Base-by-base conservation (phyloP, 331 rosid species). In the Pyrus hybrid region DNA sequence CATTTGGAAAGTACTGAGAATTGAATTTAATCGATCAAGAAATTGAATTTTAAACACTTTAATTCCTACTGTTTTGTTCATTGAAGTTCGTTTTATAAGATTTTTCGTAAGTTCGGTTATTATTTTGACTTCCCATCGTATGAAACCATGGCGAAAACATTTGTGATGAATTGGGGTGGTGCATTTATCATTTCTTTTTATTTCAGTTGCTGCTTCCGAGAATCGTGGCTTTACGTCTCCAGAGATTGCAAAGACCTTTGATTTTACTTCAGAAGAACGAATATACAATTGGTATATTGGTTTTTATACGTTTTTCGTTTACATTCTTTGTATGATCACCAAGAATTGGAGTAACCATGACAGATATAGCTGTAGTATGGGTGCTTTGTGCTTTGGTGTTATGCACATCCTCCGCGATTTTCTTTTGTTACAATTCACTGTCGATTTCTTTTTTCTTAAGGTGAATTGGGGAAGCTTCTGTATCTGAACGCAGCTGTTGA, bases 171-270 rank as follows among this genome's bases (percentile, higher is more conserved):
- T 37, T 37, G 45, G 30, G 69, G 32, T 18, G 21, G 68, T 76
- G 37, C 8, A 33, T 41, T 65, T 32, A 45, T n/a, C 16, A 70
- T 63, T 61, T 35, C 49, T 77, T 70, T 68, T 14, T 57, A 17
- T 82, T 84, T 82, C 96, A 93, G 98, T 82, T 74, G 87, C 90
- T 25, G 89, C 96, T 3, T 82, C 97, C 41, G 88, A 85, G 63
- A 90, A 88, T 86, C 90, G 91, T 13, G 86, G 80, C 37, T 91
- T 87, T 68, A 87, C 87, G 33, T 93, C 98, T 78, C 94, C 94
- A 6, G 93, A 91, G 85, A 69, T 80, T 6, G 85, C 97, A 23
- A 93, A 93, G 70, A 45, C 91, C 74, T 93, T 93, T 67, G 98
- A 93, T 73, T 91, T 93, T 74, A 63, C 94, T 14, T 72, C 88